A percentile compares a stretch with the other conserved stretches of the same genome.
Evolutionary conservation across 106 monocot genomes (phyloP).

Genomic region (Platanthera guangdongensis): DNA sequence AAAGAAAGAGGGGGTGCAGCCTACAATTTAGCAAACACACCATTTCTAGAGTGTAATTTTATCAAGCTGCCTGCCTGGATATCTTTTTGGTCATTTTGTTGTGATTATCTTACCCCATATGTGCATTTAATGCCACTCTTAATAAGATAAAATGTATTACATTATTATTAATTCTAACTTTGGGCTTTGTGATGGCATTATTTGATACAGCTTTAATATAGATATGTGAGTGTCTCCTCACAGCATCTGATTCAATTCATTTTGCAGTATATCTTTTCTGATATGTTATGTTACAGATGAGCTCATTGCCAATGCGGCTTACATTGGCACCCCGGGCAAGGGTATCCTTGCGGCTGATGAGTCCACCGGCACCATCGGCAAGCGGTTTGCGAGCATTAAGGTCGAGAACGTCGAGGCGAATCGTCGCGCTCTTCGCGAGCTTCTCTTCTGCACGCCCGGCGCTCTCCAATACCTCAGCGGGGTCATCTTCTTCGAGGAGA

Average conservation of each 20-base stretch:
- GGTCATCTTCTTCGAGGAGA: conserved; percentile 39
- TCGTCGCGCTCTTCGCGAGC: conserved; percentile 34
- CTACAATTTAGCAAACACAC: no score
- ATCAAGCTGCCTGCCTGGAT: no score
- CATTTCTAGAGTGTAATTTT: no score
- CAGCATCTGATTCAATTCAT: not conserved
- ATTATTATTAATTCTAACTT: not conserved
- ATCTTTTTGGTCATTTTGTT: no score
- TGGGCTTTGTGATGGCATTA: not conserved
- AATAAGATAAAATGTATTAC: no score
- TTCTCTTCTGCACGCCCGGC: conserved; percentile 42
- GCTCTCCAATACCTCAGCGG: conserved; percentile 41
- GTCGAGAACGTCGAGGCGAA: conserved; percentile 35
- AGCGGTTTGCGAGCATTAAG: conserved; percentile 38
- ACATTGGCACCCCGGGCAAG: conserved; percentile 41
- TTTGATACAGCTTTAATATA: not conserved
- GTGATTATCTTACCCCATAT: no score
- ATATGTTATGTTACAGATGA: conserved; percentile 23
- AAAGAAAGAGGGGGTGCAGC: no score
- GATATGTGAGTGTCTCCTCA: no score
- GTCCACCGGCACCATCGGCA: conserved; percentile 42
- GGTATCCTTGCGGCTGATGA: conserved; percentile 48
- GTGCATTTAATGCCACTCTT: no score
- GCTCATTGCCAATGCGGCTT: conserved; percentile 48
- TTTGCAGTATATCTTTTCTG: not conserved